These are phyloP conservation scores for Aristolochia californica DNA, from an alignment of 164 flowering plant species.

Conservation along the genomic window DNA sequence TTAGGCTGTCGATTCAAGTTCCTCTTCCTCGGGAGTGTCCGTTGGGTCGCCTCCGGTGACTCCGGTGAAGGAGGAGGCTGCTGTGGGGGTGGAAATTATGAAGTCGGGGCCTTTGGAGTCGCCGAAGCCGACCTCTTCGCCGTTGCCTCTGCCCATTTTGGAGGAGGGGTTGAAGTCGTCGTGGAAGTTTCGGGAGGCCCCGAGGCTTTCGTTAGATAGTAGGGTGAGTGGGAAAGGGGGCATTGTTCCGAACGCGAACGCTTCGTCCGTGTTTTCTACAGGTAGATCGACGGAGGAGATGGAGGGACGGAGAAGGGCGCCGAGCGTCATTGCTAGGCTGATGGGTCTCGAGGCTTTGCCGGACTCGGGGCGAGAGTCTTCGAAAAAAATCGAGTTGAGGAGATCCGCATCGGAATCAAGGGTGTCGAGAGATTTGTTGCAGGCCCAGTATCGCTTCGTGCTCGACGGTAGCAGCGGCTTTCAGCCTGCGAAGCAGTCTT, in stretches of 20 bases:
- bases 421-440: slow-evolving; percentile 38
- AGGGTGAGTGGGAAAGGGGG: slow-evolving; percentile 74
- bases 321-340: slow-evolving; percentile 72
- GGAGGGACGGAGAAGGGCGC: slow-evolving; percentile 42
- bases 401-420: slow-evolving; percentile 92
- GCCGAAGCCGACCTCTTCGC: slow-evolving; percentile 9
- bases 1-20: slow-evolving; percentile 29
- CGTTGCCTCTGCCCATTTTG: slow-evolving; percentile 38
- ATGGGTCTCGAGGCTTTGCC: slow-evolving; percentile 76
- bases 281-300: slow-evolving; percentile 17
- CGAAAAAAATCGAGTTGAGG: slow-evolving; percentile 46
- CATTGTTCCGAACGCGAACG: slow-evolving; percentile 44
- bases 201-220: slow-evolving; percentile 89
- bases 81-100: slow-evolving; percentile 5
- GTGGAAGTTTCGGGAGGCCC: slow-evolving; percentile 79
- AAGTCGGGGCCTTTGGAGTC: slow-evolving; percentile 13
- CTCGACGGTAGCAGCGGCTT: slow-evolving; percentile 26
- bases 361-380: slow-evolving; percentile 21
- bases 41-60: slow-evolving; percentile 27
- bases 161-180: slow-evolving; percentile 56
- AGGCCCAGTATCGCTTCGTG: slow-evolving; percentile 14
- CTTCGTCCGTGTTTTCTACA: background rate
- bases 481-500: slow-evolving; percentile 6
- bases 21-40: slow-evolving; percentile 21
- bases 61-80: slow-evolving; percentile 18